Evolutionary conservation across 192 early-diverging fungal species (phyloP).

Genomic region (Glomus cerebriforme): DNA sequence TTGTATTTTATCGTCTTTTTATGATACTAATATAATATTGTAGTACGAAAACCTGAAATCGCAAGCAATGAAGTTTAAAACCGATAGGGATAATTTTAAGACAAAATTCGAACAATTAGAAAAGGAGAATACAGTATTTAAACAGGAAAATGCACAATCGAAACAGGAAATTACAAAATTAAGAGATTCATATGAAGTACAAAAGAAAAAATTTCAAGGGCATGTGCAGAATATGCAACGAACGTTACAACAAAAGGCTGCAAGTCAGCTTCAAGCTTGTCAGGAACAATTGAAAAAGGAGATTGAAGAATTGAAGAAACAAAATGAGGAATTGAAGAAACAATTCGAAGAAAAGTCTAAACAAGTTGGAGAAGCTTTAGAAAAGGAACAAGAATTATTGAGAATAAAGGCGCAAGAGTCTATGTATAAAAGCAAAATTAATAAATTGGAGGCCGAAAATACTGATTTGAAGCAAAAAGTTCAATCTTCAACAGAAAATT

Average conservation of each 20-base stretch:
- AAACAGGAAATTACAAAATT: background rate
- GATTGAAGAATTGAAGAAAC: background rate
- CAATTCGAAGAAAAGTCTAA: background rate
- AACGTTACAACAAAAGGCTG: background rate
- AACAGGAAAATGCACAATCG: background rate
- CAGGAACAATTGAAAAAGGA: background rate
- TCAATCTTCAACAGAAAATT: background rate
- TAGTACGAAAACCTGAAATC: background rate
- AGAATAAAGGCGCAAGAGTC: conserved; percentile 5
- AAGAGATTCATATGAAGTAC: background rate
- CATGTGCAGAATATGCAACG: background rate
- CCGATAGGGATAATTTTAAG: background rate
- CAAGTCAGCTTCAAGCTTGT: background rate
- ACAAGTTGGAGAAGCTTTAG: background rate
- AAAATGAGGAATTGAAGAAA: background rate
- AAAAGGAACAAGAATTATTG: background rate
- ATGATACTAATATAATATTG: background rate
- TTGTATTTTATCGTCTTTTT: background rate
- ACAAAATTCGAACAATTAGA: background rate
- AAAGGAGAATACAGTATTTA: background rate
- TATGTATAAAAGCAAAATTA: background rate
- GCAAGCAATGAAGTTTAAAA: background rate
- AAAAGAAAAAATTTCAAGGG: background rate
- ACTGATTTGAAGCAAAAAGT: background rate
- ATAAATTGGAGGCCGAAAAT: conserved; percentile 3